Evolutionary conservation across 257 asterid species (phyloP).

Genomic region (Voacanga thouarsii): DNA sequence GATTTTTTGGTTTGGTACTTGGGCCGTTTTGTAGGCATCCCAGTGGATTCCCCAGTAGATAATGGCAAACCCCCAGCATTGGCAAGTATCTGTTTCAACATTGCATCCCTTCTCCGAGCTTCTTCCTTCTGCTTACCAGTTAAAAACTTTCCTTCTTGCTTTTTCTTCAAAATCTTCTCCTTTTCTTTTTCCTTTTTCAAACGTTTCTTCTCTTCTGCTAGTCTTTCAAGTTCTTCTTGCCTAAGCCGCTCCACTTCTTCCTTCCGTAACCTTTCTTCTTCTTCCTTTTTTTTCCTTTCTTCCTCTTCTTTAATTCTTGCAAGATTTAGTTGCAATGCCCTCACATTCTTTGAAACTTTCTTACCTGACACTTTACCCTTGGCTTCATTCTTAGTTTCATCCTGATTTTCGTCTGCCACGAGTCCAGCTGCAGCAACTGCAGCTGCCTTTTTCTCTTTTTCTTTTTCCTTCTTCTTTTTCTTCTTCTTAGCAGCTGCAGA

Average conservation of each 20-base stretch:
- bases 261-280: slow-evolving; percentile 73
- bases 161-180: slow-evolving; percentile 78
- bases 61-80: slow-evolving; percentile 50
- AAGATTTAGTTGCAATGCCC: slow-evolving; percentile 89
- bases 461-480: slow-evolving; percentile 81
- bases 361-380: slow-evolving; percentile 47
- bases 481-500: slow-evolving; percentile 73
- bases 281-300: slow-evolving; percentile 75
- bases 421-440: slow-evolving; percentile 41
- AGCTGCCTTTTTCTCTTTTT: slow-evolving; percentile 58
- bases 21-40: slow-evolving; percentile 61
- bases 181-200: slow-evolving; percentile 84
- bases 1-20: slow-evolving; percentile 69
- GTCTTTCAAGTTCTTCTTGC: slow-evolving; percentile 68
- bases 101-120: slow-evolving; percentile 81
- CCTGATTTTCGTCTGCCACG: slow-evolving; percentile 61
- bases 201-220: slow-evolving; percentile 81
- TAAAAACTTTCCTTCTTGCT: slow-evolving; percentile 73
- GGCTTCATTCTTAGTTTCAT: slow-evolving; percentile 44
- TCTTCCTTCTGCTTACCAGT: slow-evolving; percentile 92
- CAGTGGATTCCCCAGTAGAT: slow-evolving; percentile 47
- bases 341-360: slow-evolving; percentile 74
- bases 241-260: slow-evolving; percentile 85
- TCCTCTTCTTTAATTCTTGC: slow-evolving; percentile 69
- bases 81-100: slow-evolving; percentile 81